Conservation (phyloP, 805 yeast genomes). For the Metschnikowia reukaufii region DNA sequence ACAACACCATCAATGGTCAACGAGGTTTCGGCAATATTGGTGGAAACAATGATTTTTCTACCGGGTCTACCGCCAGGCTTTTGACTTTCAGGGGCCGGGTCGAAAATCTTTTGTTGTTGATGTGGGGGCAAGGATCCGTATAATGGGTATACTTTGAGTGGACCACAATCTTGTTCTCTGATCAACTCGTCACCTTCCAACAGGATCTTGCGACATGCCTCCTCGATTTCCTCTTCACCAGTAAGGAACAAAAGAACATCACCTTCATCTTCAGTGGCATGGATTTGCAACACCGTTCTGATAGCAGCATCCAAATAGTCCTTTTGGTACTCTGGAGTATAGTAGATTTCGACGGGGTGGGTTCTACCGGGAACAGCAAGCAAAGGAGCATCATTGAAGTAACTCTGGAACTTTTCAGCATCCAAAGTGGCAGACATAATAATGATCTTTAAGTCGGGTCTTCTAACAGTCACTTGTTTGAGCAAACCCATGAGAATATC, state of each 20-base stretch:
- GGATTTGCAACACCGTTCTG: constrained; percentile 92
- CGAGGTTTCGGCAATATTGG: constrained; percentile 97
- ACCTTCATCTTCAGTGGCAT: constrained; percentile 94
- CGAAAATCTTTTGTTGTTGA: constrained; percentile 91
- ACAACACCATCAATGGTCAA: constrained; percentile 97
- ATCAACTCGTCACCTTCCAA: constrained; percentile 86
- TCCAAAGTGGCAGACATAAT: constrained; percentile 98
- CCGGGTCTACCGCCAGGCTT: constrained; percentile 86
- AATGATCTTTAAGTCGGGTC: constrained; percentile 87
- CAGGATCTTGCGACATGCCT: constrained; percentile 85
- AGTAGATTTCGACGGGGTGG: constrained; percentile 93
- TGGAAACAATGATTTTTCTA: constrained; percentile 85
- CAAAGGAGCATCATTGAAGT: constrained; percentile 89
- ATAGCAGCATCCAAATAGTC: constrained; percentile 95
- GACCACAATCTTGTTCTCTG: constrained; percentile 90
- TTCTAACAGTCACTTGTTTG: constrained; percentile 73
- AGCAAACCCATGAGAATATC: constrained; percentile 95
- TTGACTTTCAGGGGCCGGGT: constrained; percentile 78
- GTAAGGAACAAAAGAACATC: constrained; percentile 85
- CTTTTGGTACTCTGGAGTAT: constrained; percentile 94
- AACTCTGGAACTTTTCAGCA: constrained; percentile 90
- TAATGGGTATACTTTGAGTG: constrained; percentile 83
- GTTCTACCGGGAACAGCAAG: constrained; percentile 98
- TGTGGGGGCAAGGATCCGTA: constrained; percentile 97
- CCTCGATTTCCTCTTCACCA: constrained; percentile 98